Conservation (phyloP, 129 eudicot genomes). For the Helianthus annuus region HanXRQr2.0-SUNRISE NC_035441.2:166052311-166052810, state of each 20-base stretch:
- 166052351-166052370: conserved; percentile 38
- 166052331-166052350: conserved; percentile 41
- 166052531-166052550: not conserved
- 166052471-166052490: not conserved
- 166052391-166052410: conserved; percentile 60
- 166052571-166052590: not conserved
- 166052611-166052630: not conserved
- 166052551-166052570: not conserved
- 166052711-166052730: too few species aligned
- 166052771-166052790: not conserved
- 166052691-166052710: too few species aligned
- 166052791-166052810: not conserved
- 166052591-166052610: not conserved
- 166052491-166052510: not conserved
- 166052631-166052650: not conserved
- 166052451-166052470: conserved; percentile 30
- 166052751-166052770: too few species aligned
- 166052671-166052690: too few species aligned
- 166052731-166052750: too few species aligned
- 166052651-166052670: too few species aligned
- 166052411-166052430: conserved; percentile 58
- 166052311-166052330: conserved; percentile 67
- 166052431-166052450: conserved; percentile 44
- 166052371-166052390: conserved; percentile 41
- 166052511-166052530: not conserved